phyloP scores from a whole-genome alignment of 306 rosid genomes.

The Comarum palustre region DNA sequence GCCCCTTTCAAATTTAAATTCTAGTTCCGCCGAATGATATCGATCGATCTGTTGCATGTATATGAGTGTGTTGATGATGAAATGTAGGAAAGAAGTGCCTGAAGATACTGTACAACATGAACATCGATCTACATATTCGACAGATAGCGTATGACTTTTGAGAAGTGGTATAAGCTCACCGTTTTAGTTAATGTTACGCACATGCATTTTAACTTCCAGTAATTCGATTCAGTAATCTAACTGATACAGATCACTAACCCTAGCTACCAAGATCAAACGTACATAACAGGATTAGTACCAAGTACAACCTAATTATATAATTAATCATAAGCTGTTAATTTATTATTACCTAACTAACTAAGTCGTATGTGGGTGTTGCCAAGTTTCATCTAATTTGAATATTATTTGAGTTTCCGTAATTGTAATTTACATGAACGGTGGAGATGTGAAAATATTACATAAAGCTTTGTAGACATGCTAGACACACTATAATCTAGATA shows the following conservation, averaged over 20 bases:
- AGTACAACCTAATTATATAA: no score
- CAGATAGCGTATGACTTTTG: slow-evolving; percentile 22
- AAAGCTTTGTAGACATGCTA: no score
- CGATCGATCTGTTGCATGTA: background rate
- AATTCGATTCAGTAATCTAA: background rate
- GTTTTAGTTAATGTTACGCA: slow-evolving; percentile 21
- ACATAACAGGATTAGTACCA: background rate
- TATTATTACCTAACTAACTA: no score
- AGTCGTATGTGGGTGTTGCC: no score
- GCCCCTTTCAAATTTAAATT: no score
- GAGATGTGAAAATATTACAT: no score
- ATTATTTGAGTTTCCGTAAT: no score
- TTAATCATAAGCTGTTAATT: no score
- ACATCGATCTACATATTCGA: background rate
- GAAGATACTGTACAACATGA: background rate
- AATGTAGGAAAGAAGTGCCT: slow-evolving; percentile 14
- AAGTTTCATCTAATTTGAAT: no score
- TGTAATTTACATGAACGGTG: no score
- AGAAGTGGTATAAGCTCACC: slow-evolving; percentile 10
- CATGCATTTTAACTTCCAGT: background rate
- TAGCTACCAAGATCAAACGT: slow-evolving; percentile 1
- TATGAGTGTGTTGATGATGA: slow-evolving; percentile 6
- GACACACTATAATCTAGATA: no score
- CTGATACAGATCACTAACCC: slow-evolving; percentile 10
- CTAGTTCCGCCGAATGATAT: no score